Evolutionary conservation across 805 yeast genomes (phyloP), one percentile per base, ranked within the genome.

Genomic region (Yamadazyma endophytica): DNA sequence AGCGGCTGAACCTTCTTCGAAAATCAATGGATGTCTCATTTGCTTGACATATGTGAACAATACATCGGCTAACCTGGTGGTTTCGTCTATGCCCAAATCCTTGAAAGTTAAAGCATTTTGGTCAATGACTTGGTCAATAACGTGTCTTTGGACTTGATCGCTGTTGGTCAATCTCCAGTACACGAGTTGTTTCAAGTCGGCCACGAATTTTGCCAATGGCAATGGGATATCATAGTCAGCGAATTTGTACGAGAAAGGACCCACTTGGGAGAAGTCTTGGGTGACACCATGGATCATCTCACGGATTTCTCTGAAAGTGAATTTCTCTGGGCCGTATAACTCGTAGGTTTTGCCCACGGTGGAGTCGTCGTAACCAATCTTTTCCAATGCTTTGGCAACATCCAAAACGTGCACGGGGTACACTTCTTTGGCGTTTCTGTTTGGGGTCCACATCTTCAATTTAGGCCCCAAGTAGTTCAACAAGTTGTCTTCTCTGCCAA

Each of bases 311-410:
- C 58, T 57, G 48, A 71, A 68, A 8, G 79, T 53, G 55, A 77
- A 74, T 47, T 69, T 65, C 56, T 82, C 82, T n/a, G 79, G 73
- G 9, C 95, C 95, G 48, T 61, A 67, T 42, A 86, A 70, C 61
- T 86, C 95, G 57, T 60, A 86, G 30, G 80, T 70, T 58, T 82
- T 72, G 39, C 94, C 95, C 9, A 70, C 69, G 13, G 95, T 85
- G 32, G 84, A 64, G 56, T 86, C 95, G 54, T 86, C 89, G 54
- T 64, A 85, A 7, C 85, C 89, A 45, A 86, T 83, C 44, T 66
- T 71, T 63, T 82, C 92, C 44, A 86, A 66, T 4, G 84, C 95
- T 42, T 72, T 64, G 14, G 92, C 90, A 35, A 85, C 88, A 52
- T 86, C 95, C 29, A 65, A 44, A 22, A 78, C 86, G 52, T 82